Conservation (phyloP, 2,329 filamentous ascomycete genomes). For the Cordyceps javanica region DNA sequence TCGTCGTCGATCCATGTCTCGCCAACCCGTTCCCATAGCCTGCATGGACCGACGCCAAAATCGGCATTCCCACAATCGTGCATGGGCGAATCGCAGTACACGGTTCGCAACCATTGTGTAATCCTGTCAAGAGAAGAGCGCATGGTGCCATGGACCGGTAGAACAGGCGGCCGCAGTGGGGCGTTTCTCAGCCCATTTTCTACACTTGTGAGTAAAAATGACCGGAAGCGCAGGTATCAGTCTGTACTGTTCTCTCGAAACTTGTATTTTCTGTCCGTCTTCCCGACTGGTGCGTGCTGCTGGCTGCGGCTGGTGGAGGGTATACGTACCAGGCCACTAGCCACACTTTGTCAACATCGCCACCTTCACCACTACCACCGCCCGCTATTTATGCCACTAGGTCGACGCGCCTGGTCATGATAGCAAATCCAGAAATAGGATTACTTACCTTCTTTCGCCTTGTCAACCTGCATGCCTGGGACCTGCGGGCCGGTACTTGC, state of each 20-base stretch:
- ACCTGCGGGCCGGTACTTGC: not conserved
- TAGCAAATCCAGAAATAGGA: not conserved
- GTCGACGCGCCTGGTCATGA: not conserved
- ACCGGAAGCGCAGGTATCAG: not conserved
- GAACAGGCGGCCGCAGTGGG: conserved; percentile 5
- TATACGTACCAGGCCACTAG: conserved; percentile 1
- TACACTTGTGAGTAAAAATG: no score
- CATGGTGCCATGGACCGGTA: not conserved
- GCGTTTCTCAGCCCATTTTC: not conserved
- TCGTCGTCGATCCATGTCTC: conserved; percentile 1
- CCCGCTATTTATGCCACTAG: not conserved
- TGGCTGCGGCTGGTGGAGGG: not conserved
- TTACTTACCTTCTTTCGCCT: not conserved
- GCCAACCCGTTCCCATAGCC: conserved; percentile 9
- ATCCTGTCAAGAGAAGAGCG: not conserved
- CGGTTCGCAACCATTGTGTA: not conserved
- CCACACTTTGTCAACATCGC: not conserved
- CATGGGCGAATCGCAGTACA: conserved; percentile 10
- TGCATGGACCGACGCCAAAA: conserved; percentile 2
- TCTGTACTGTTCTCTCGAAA: not conserved
- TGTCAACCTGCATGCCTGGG: no score
- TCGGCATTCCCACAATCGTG: conserved; percentile 10
- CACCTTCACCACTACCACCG: not conserved
- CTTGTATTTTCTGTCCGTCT: no score
- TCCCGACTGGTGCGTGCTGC: no score